Evolutionary conservation across 202 grass and related monocot species (phyloP).

Genomic region (Panicum virgatum): DNA sequence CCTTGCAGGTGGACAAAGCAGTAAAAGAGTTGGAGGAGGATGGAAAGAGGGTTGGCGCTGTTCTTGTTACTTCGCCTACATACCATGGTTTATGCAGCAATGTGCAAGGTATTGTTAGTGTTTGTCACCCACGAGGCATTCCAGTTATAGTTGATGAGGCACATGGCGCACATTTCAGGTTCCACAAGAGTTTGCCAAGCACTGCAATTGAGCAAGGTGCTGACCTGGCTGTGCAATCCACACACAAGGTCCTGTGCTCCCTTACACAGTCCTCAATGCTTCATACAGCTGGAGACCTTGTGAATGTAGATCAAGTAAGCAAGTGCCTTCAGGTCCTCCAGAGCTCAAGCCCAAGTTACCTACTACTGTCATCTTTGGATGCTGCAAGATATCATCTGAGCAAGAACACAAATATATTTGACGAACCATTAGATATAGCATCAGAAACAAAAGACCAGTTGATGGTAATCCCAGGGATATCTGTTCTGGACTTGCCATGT

Average conservation of each 20-base stretch:
- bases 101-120: constrained; percentile 51
- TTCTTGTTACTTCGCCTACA: constrained; percentile 82
- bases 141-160: constrained; percentile 87
- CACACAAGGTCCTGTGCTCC: constrained; percentile 86
- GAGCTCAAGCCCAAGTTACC: constrained; percentile 83
- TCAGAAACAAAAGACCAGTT: constrained; percentile 45
- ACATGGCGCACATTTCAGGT: constrained; percentile 80
- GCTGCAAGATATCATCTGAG: constrained; percentile 75
- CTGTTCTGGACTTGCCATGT: constrained; percentile 54
- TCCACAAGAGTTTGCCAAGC: constrained; percentile 63
- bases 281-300: constrained; percentile 60
- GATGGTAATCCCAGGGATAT: constrained; percentile 58
- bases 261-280: constrained; percentile 96
- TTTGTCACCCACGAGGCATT: constrained; percentile 61
- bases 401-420: constrained; percentile 50
- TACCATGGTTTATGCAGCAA: constrained; percentile 90
- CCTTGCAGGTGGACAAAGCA: constrained; percentile 51
- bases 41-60: constrained; percentile 56
- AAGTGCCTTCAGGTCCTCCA: constrained; percentile 73
- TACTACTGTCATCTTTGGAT: constrained; percentile 84
- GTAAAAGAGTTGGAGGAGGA: constrained; percentile 59
- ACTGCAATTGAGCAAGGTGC: constrained; percentile 81
- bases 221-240: constrained; percentile 76
- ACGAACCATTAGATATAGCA: constrained; percentile 49
- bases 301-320: constrained; percentile 52